phyloP scores from a whole-genome alignment of 257 asterid species.

The Anisodus tanguticus region DNA sequence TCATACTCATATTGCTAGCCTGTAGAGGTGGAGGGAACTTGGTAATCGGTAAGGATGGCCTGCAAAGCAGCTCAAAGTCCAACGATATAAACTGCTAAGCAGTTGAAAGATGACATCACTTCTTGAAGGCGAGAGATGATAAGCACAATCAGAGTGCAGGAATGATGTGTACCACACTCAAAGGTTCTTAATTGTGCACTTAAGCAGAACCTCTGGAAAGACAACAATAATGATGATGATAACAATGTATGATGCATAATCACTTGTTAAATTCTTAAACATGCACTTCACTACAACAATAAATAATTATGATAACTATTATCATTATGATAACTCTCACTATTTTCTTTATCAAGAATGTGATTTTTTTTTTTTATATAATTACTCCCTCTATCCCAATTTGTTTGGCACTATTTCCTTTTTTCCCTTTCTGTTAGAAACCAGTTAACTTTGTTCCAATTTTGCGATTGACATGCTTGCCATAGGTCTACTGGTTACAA shows the following conservation, averaged over 20 bases:
- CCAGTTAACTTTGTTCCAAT: background rate
- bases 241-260: background rate
- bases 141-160: background rate
- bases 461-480: background rate
- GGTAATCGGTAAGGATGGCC: background rate
- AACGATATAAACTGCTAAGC: background rate
- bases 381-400: background rate
- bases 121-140: background rate
- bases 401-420: constrained; percentile 2
- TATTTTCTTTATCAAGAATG: too few species aligned
- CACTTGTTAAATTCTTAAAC: constrained; percentile 16
- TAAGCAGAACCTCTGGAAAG: background rate
- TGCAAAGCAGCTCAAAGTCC: constrained; percentile 21
- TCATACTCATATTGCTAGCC: constrained; percentile 5
- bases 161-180: background rate
- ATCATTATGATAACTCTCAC: too few species aligned
- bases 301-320: background rate
- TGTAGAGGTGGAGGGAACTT: constrained; percentile 10
- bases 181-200: background rate
- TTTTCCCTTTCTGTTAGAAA: background rate
- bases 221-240: background rate
- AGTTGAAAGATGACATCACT: background rate
- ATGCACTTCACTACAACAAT: background rate
- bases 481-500: background rate
- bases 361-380: too few species aligned